Percentiles rank a stretch among this genome's conserved stretches.
These are phyloP conservation scores for Lentinula detonsa DNA, from an alignment of 768 basidiomycete species.

Conservation along the genomic window DNA sequence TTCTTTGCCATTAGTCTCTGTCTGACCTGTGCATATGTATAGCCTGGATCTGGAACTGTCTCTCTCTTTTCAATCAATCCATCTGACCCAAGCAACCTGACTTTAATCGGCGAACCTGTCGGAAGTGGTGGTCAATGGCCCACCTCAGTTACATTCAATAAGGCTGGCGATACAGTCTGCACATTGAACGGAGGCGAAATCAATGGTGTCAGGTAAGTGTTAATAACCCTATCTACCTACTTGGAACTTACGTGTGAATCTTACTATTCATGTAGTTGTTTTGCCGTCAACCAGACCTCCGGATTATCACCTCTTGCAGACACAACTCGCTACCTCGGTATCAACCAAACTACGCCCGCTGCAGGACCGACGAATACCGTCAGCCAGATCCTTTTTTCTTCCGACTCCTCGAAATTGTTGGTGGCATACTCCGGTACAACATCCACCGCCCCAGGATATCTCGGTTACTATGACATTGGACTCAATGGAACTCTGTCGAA, in stretches of 20 bases:
- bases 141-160: conserved; percentile 26
- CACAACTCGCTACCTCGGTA: conserved; percentile 33
- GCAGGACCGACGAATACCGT: conserved; percentile 39
- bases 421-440: conserved; percentile 41
- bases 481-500: conserved; percentile 35
- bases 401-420: conserved; percentile 35
- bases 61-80: conserved; percentile 27
- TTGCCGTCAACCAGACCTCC: conserved; percentile 28
- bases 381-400: conserved; percentile 40
- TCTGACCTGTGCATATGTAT: neutral
- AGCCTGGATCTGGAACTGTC: conserved; percentile 33
- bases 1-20: neutral
- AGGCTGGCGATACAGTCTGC: conserved; percentile 22
- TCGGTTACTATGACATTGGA: conserved; percentile 43
- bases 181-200: conserved; percentile 28
- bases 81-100: conserved; percentile 21
- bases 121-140: conserved; percentile 32
- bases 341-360: conserved; percentile 47
- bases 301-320: conserved; percentile 26
- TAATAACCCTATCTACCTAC: neutral
- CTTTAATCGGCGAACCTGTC: conserved; percentile 25
- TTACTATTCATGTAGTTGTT: conserved; percentile 18
- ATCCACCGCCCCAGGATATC: conserved; percentile 37
- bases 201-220: conserved; percentile 26
- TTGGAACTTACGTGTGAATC: neutral